Conservation (phyloP, 2,329 filamentous ascomycete species). For the Curvularia sp. region DNA sequence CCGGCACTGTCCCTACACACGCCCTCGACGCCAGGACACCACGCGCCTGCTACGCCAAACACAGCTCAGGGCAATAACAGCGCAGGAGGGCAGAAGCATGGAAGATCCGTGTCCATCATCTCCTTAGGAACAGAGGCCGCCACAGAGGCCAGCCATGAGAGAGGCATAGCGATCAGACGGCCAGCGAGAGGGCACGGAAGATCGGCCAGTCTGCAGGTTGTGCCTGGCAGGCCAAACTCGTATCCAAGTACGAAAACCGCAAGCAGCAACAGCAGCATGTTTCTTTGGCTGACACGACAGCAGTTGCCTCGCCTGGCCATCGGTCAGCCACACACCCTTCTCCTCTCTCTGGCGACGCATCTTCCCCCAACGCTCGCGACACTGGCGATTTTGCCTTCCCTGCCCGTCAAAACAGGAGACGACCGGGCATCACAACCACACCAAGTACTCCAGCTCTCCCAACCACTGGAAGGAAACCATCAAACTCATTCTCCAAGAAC, state of each 20-base stretch:
- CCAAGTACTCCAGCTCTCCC: constrained; percentile 54
- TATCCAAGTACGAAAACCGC: constrained; percentile 38
- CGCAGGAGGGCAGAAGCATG: constrained; percentile 48
- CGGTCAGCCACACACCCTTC: constrained; percentile 52
- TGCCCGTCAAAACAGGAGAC: constrained; percentile 37
- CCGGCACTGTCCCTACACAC: constrained; percentile 69
- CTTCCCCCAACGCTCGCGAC: constrained; percentile 44
- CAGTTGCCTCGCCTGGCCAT: constrained; percentile 42
- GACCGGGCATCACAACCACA: constrained; percentile 44
- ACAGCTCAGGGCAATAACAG: constrained; percentile 37
- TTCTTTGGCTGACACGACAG: constrained; percentile 27
- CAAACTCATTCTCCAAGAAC: constrained; percentile 54
- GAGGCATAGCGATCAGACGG: constrained; percentile 48
- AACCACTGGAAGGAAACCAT: constrained; percentile 48
- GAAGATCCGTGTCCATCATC: constrained; percentile 59
- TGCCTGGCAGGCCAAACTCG: constrained; percentile 55
- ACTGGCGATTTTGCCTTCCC: constrained; percentile 41
- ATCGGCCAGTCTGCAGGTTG: constrained; percentile 82
- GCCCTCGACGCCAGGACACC: constrained; percentile 41
- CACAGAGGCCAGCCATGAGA: constrained; percentile 40
- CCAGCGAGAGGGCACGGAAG: constrained; percentile 72
- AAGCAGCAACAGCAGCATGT: not conserved
- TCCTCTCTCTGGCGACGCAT: constrained; percentile 52
- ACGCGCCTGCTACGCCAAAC: constrained; percentile 33
- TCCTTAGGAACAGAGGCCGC: constrained; percentile 56